Conservation (phyloP, 176 grass and related monocot genomes). For the Pontederia paniculata region DNA sequence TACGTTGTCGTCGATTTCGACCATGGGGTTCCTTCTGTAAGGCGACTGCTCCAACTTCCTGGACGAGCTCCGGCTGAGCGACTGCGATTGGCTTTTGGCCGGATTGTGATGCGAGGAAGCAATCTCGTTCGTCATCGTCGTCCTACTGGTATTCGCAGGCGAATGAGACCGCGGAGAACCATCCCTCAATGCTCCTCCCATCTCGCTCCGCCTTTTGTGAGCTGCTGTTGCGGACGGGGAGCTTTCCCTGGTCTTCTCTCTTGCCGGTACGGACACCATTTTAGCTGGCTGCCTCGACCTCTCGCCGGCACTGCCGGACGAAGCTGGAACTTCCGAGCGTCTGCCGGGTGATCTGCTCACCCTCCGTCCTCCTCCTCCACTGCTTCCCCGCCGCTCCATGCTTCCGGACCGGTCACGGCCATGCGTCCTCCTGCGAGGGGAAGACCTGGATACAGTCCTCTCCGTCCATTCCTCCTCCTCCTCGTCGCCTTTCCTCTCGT, state of each 20-base stretch:
- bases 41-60: conserved; percentile 70
- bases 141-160: conserved; percentile 22
- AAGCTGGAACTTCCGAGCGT: conserved; percentile 27
- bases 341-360: conserved; percentile 62
- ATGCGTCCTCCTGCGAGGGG: conserved; percentile 60
- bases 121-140: conserved; percentile 37
- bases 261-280: conserved; percentile 67
- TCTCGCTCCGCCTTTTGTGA: background rate
- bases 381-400: conserved; percentile 30
- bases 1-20: conserved; percentile 61
- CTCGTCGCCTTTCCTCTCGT: conserved; percentile 36
- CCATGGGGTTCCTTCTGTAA: conserved; percentile 66
- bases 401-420: conserved; percentile 67
- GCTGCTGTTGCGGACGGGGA: background rate
- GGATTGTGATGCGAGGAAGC: background rate
- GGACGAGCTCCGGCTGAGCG: conserved; percentile 62
- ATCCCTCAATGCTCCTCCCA: conserved; percentile 22
- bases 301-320: conserved; percentile 9
- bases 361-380: conserved; percentile 44
- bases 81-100: background rate
- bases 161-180: conserved; percentile 69
- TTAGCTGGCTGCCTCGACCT: conserved; percentile 49
- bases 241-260: conserved; percentile 39
- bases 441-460: conserved; percentile 42
- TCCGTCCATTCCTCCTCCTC: conserved; percentile 23